Evolutionary conservation across 805 yeast genomes (phyloP), one percentile per base, ranked within the genome.

Genomic region (Metschnikowia lochheadii): DNA sequence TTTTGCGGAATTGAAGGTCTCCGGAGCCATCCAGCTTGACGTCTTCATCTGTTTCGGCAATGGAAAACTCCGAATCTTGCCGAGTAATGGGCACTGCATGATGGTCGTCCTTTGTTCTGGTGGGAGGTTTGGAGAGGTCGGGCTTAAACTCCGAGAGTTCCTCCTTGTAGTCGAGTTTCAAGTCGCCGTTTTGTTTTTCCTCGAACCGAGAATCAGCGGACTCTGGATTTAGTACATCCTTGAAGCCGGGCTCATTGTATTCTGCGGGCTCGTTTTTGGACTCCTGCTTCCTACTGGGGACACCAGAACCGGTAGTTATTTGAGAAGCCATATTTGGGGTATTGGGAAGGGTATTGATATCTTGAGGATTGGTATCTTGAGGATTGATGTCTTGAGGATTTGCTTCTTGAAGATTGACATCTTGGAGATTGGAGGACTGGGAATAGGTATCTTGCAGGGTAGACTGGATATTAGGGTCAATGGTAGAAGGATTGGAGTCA

Each of bases 1-100:
- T 69, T 62, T 73, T 74, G 49, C 68, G 68, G 63, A 74, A 74
- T 47, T 56, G 54, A 39, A 69, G 58, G 47, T 62, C 64, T 17
- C 58, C 48, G 15, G 54, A 31, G 31, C 39, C 34, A 10, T 53
- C 55, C 37, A 47, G 37, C 42, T 45, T 51, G 15, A 44, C 46
- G 23, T 45, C 48, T 11, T 38, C 41, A 23, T 45, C 48, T 3
- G 20, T 32, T 23, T 45, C 48, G 5, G 31, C 38, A 10, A 29
- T 37, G n/a, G 48, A 37, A n/a, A 3, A 35, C 17, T 11, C 23
- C 21, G 40, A 44, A n/a, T 34, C 46, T 13, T 21, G 39, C 14
- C 46, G 46, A n/a, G 11, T 35, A 15, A 44, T 44, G 18, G 46
- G 46, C 14, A 44, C 40, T 11, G 40, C 46, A 13, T 20, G 6